Evolutionary conservation across 2,329 filamentous ascomycete genomes (phyloP).

Genomic region (Parasarocladium wereldwijsianum): DNA sequence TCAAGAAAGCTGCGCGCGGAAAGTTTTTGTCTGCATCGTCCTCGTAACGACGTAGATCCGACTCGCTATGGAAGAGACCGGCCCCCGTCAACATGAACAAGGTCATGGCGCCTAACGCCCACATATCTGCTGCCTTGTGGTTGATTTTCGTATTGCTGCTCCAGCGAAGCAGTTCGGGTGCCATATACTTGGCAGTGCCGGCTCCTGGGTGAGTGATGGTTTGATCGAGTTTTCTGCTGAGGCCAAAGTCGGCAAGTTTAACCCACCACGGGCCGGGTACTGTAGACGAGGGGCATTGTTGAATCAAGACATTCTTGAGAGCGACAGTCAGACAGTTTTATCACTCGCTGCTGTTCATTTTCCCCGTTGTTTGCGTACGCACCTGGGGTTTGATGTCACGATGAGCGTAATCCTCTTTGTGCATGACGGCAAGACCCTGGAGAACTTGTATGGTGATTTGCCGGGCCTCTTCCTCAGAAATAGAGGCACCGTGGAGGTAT

Average conservation of each 20-base stretch:
- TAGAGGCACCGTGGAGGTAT: slow-evolving; percentile 6
- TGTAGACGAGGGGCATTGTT: slow-evolving; percentile 5
- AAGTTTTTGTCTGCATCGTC: no score
- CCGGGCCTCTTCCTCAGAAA: slow-evolving; percentile 9
- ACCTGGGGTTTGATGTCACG: slow-evolving; percentile 11
- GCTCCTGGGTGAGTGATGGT: slow-evolving; percentile 2
- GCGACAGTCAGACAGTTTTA: neutral
- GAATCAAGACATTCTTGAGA: slow-evolving; percentile 10
- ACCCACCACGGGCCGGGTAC: slow-evolving; percentile 9
- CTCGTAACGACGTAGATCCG: no score
- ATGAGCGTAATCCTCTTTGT: slow-evolving; percentile 10
- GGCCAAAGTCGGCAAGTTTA: slow-evolving; percentile 11
- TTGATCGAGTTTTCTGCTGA: slow-evolving; percentile 9
- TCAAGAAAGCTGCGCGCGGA: no score
- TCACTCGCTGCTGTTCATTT: no score
- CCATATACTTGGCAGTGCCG: slow-evolving; percentile 8
- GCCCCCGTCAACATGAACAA: no score
- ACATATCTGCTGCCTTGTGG: no score
- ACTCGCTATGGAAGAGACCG: no score
- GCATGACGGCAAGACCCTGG: slow-evolving; percentile 10
- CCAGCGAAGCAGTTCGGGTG: no score
- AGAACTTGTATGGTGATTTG: slow-evolving; percentile 10
- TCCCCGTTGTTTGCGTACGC: no score
- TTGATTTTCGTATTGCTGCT: no score
- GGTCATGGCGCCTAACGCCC: no score